Conservation (phyloP, 805 yeast species). For the Lipomyces anomalus region DNA sequence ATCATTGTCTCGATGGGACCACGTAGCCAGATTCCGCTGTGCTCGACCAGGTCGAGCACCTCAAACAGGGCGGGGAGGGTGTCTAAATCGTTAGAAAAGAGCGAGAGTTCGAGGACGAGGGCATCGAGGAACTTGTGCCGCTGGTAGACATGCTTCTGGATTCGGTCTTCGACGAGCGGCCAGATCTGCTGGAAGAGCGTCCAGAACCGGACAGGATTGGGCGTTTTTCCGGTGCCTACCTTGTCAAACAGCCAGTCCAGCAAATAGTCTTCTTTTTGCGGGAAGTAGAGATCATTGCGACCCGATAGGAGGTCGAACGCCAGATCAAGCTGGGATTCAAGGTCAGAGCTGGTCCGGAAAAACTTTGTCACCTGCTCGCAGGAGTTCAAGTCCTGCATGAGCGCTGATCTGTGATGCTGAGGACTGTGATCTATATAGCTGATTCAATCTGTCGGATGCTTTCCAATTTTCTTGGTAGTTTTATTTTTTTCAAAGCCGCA, state of each 20-base stretch:
- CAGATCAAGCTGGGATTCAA: not conserved
- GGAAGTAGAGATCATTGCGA: constrained; percentile 27
- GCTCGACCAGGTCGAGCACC: not conserved
- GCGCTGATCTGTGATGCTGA: too few species aligned
- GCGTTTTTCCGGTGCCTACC: constrained; percentile 36
- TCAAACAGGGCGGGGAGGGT: not conserved
- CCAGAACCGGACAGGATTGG: constrained; percentile 9
- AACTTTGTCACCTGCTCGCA: not conserved
- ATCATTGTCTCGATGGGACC: constrained; percentile 8
- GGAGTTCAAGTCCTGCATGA: not conserved
- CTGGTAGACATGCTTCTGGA: constrained; percentile 6
- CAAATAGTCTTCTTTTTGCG: constrained; percentile 31
- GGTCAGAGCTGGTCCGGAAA: not conserved
- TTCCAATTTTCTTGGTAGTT: too few species aligned
- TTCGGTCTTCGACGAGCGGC: not conserved
- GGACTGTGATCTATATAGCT: too few species aligned
- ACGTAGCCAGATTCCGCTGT: constrained; percentile 9
- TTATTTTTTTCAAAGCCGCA: too few species aligned
- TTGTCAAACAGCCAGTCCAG: constrained; percentile 36
- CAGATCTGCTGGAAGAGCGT: constrained; percentile 8
- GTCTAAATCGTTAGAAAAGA: not conserved
- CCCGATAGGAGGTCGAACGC: constrained; percentile 1
- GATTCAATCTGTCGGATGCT: too few species aligned
- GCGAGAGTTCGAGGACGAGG: not conserved
- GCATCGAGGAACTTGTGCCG: constrained; percentile 12